Base-by-base conservation (phyloP, 2,329 filamentous ascomycete species). In the Colletotrichum lindemuthianum region DNA sequence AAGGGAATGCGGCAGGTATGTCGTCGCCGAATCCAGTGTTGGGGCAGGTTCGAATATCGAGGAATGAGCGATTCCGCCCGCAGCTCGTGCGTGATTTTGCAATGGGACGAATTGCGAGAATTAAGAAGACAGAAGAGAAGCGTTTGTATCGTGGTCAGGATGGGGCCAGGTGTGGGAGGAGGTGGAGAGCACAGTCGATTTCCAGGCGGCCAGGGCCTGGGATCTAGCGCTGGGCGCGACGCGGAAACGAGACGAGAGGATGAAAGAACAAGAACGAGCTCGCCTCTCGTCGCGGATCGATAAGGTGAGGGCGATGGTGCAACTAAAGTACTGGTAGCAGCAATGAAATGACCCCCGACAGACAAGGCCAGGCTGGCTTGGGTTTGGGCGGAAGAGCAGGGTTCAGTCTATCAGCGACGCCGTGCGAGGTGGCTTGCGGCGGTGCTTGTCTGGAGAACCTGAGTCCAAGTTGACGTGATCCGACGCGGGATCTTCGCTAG, bases 401-500 rank as follows among this genome's bases (percentile, higher is more conserved):
- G 54, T 60, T 64, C 50, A 39, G 37, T 59, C 50, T 65, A 55
- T 44, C 54, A 63, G 50, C 40, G 47, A 15, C 53, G 34, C 49
- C 13, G 56, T 41, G 50, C 32, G 54, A 55, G 12, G 60, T 65
- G 61, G 57, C 61, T 65, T 54, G 43, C n/a, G 24, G 24, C 24
- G 40, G 58, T 65, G 58, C 59, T 59, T 54, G 63, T 59, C 36
- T 70, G 64, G 48, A 57, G 68, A 65, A 68, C 60, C 68, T 67
- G 68, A 67, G 65, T 70, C 67, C 64, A 53, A 54, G 32, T 66
- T 51, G 45, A 53, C 48, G 48, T 63, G 54, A 66, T 63, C 66
- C 65, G 63, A 68, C 61, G 64, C 67, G 68, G 68, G 65, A 70
- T 64, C 61, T 68, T 64, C 67, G 66, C 61, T 70, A 70, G 69